A percentile compares a stretch with the other conserved stretches of the same genome.
Evolutionary conservation across 179 eudicot genomes (phyloP).

Genomic region (Spergularia azorica): DNA sequence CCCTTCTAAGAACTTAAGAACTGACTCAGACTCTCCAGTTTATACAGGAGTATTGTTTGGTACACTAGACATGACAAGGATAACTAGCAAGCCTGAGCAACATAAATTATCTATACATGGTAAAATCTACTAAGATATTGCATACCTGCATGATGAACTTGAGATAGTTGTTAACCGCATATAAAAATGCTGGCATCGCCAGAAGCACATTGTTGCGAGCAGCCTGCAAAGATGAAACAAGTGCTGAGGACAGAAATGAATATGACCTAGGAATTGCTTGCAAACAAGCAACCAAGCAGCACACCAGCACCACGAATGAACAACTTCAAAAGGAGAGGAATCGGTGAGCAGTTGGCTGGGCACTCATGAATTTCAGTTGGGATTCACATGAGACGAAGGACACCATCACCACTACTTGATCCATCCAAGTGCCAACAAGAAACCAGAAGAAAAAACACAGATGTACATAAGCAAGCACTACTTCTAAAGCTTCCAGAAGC

Average conservation of each 20-base stretch:
- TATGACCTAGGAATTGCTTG: constrained; percentile 1
- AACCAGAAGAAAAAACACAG: background rate
- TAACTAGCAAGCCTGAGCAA: background rate
- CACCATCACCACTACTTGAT: too few species aligned
- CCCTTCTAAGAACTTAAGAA: background rate
- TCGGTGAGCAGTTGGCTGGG: background rate
- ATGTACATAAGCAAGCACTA: background rate
- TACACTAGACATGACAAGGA: background rate
- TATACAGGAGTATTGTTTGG: constrained; percentile 1
- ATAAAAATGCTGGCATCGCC: constrained; percentile 93
- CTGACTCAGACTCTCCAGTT: constrained; percentile 1
- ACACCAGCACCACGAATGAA: background rate
- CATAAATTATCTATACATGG: background rate
- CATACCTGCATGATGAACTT: constrained; percentile 98
- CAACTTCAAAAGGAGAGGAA: background rate
- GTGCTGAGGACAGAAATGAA: constrained; percentile 14
- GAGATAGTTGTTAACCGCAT: constrained; percentile 94
- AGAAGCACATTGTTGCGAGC: constrained; percentile 95
- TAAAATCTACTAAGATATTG: background rate
- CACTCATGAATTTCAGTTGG: background rate
- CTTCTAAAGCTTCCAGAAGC: background rate
- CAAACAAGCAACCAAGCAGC: constrained; percentile 11
- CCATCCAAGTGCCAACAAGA: background rate
- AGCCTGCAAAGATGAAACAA: constrained; percentile 62
- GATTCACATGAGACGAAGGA: background rate